phyloP scores from a whole-genome alignment of 805 yeast genomes.

The Schwanniomyces polymorphus region DNA sequence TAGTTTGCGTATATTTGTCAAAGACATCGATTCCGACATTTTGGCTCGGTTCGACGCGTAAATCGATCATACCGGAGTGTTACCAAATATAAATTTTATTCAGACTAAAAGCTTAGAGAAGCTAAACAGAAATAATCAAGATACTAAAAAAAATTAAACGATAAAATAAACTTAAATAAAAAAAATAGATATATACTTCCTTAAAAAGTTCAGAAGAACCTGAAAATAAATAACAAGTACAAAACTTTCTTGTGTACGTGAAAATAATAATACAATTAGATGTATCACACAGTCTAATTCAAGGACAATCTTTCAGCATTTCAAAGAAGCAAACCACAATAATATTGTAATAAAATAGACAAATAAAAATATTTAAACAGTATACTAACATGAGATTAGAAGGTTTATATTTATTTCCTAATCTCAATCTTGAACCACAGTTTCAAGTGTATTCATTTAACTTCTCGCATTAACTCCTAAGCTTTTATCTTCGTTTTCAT shows the following conservation, averaged over 20 bases:
- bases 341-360: constrained; percentile 1
- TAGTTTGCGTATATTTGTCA: constrained; percentile 1
- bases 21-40: neutral
- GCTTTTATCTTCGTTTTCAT: constrained; percentile 4
- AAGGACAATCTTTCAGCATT: neutral
- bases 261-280: neutral
- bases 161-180: constrained; percentile 2
- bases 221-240: neutral
- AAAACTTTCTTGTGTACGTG: neutral
- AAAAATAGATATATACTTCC: constrained; percentile 2
- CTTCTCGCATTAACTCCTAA: constrained; percentile 1
- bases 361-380: constrained; percentile 3
- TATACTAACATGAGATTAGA: neutral
- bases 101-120: constrained; percentile 1
- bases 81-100: neutral
- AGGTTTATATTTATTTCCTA: neutral
- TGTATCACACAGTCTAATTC: neutral
- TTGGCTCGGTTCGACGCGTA: constrained; percentile 1
- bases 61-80: neutral
- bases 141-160: constrained; percentile 1
- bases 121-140: constrained; percentile 1
- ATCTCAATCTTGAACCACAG: neutral
- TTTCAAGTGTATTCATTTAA: neutral
- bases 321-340: constrained; percentile 1
- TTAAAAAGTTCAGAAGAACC: neutral